Conservation (phyloP, 2,329 filamentous ascomycete genomes). For the Aspergillus piperis region DNA sequence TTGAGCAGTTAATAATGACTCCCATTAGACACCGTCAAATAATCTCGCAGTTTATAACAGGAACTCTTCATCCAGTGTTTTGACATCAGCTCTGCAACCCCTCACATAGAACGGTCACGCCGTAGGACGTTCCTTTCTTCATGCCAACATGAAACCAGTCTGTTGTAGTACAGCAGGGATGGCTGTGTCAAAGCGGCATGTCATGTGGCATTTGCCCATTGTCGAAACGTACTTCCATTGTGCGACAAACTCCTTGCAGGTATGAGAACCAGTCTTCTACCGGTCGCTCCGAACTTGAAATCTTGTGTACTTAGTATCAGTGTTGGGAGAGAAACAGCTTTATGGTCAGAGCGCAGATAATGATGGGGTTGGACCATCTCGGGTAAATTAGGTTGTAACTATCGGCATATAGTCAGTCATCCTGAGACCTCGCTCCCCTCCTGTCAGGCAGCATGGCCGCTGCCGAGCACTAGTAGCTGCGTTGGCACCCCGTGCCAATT, state of each 20-base stretch:
- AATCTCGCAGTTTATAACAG: background rate
- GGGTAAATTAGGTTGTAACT: conserved; percentile 3
- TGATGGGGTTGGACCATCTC: background rate
- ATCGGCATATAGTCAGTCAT: background rate
- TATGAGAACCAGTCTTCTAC: background rate
- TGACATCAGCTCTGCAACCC: background rate
- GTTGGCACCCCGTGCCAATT: background rate
- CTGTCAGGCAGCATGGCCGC: background rate
- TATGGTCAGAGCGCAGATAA: background rate
- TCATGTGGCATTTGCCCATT: background rate
- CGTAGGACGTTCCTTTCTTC: background rate
- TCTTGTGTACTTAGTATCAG: background rate
- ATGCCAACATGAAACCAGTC: background rate
- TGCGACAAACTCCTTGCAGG: background rate
- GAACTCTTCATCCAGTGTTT: background rate
- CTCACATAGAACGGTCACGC: background rate
- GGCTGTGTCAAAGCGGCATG: background rate
- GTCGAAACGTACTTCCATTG: background rate
- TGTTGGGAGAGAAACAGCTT: background rate
- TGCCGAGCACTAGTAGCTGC: background rate
- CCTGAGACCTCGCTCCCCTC: background rate
- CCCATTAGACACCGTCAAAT: background rate
- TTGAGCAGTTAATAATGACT: no score
- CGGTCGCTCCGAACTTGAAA: background rate
- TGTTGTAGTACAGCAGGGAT: background rate